phyloP scores from a whole-genome alignment of 108 stramenopile species.

The Nitzschia sp. region DNA sequence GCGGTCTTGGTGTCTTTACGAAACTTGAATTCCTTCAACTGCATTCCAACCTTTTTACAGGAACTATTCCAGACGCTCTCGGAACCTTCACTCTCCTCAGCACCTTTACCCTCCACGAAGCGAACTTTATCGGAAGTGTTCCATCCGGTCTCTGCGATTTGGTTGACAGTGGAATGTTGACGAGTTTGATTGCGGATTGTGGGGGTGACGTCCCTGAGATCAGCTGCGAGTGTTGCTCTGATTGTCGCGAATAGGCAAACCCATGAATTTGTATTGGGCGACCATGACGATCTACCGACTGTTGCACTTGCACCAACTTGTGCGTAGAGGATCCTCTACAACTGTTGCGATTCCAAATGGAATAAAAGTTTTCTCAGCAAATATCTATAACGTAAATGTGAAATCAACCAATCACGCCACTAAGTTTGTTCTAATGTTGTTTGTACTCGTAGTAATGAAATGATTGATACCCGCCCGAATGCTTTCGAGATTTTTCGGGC shows the following conservation, averaged over 20 bases:
- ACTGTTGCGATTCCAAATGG: too few relatives aligned
- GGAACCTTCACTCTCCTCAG: constrained; percentile 47
- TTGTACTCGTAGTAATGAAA: too few relatives aligned
- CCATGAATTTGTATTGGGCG: too few relatives aligned
- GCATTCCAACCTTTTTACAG: constrained; percentile 38
- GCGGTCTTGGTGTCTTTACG: constrained; percentile 51
- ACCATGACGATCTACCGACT: too few relatives aligned
- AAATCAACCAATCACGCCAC: too few relatives aligned
- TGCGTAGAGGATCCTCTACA: too few relatives aligned
- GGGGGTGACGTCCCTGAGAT: constrained; percentile 27
- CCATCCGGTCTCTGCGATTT: constrained; percentile 43
- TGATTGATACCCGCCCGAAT: too few relatives aligned
- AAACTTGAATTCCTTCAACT: constrained; percentile 53
- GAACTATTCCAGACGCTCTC: constrained; percentile 61
- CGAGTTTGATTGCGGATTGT: constrained; percentile 46
- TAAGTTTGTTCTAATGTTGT: too few relatives aligned
- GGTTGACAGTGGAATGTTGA: constrained; percentile 7
- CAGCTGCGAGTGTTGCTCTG: constrained; percentile 40
- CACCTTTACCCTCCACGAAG: constrained; percentile 46
- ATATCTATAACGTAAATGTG: too few relatives aligned
- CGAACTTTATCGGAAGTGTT: constrained; percentile 38
- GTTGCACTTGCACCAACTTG: too few relatives aligned
- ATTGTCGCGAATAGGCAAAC: constrained; percentile 38
- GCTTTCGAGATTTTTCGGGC: too few relatives aligned
- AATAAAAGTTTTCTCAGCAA: too few relatives aligned